These are phyloP conservation scores for Verticillium dahliae DNA, from an alignment of 2,329 filamentous ascomycete species.

Conservation along the genomic window DNA sequence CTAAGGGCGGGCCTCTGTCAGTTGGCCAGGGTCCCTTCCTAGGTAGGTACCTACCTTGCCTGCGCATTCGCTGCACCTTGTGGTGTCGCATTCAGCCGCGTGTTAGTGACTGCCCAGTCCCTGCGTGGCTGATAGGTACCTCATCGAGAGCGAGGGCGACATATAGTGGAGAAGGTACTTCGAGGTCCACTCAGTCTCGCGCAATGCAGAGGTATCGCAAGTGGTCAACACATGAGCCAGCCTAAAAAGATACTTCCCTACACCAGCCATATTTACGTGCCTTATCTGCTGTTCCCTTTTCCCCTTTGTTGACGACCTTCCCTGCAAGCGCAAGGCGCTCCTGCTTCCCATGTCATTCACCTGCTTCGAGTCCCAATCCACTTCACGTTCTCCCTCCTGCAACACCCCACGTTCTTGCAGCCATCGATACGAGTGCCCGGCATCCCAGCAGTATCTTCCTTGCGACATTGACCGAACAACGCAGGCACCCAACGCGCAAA, in stretches of 20 bases:
- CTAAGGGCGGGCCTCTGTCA: neutral
- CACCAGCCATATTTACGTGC: neutral
- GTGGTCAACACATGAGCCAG: neutral
- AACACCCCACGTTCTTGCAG: constrained; percentile 30
- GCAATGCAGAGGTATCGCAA: no score
- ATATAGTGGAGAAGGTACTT: no score
- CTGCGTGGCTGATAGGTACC: neutral
- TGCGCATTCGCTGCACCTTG: neutral
- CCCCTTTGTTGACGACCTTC: constrained; percentile 1
- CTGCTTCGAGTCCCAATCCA: constrained; percentile 4
- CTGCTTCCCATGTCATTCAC: neutral
- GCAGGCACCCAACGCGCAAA: constrained; percentile 7
- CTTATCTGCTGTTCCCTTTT: neutral
- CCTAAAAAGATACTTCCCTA: neutral
- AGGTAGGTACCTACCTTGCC: neutral
- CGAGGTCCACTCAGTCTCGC: no score
- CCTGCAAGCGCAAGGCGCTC: constrained; percentile 10
- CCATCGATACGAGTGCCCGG: constrained; percentile 16
- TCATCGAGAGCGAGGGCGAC: neutral
- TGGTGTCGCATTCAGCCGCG: neutral
- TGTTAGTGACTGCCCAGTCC: neutral
- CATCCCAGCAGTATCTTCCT: constrained; percentile 11
- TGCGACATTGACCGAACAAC: constrained; percentile 13
- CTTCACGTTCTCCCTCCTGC: constrained; percentile 20
- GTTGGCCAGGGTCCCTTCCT: no score